Evolutionary conservation across 352 stramenopile genomes (phyloP), one percentile per base, ranked within the genome.

Genomic region (Aphanomyces invadans): DNA sequence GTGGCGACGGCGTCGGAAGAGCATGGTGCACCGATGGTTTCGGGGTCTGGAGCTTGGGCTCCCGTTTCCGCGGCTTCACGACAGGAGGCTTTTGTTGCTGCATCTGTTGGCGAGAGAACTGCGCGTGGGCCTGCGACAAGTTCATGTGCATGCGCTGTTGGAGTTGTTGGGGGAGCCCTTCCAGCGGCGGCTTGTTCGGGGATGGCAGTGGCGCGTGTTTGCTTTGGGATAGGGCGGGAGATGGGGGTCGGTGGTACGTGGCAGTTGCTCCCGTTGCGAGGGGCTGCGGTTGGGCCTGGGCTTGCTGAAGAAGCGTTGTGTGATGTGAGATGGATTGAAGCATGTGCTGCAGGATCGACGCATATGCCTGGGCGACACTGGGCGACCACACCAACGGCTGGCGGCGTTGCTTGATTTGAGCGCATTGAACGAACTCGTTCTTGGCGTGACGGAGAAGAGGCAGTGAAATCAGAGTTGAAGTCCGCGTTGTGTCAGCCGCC

Each of bases 391-490:
- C 60, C 17, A 44, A 26, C 17, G 60, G 60, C 60, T 67, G 60
- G 10, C 60, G 60, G 25, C 60, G 48, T 23, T 67, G 60, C 49
- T 67, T 67, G 25, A 67, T 67, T 29, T 67, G 60, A 15, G 42
- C n/a, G 33, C 60, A 67, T 57, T 67, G 60, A 19, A 67, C 46
- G 57, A 67, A 67, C 32, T 67, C 60, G 49, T 67, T 67, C 60
- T 67, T 67, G 28, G 60, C 60, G 17, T 67, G 39, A 11, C 60
- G 60, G 19, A 67, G 60, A 23, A 67, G 48, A 15, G 60, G 60
- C n/a, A 67, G 49, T 2, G 48, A 67, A 25, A 51, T 49, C 9
- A 49, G 19, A 7, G 45, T 55, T 10, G 29, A n/a, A 4, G 32
- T 12, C 26, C 42, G 60, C 21, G 60, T 26, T 7, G 49, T n/a